Evolutionary conservation across 1,284 basidiomycete genomes (phyloP), one percentile per base, ranked within the genome.

Genomic region (Pholiota adiposa): DNA sequence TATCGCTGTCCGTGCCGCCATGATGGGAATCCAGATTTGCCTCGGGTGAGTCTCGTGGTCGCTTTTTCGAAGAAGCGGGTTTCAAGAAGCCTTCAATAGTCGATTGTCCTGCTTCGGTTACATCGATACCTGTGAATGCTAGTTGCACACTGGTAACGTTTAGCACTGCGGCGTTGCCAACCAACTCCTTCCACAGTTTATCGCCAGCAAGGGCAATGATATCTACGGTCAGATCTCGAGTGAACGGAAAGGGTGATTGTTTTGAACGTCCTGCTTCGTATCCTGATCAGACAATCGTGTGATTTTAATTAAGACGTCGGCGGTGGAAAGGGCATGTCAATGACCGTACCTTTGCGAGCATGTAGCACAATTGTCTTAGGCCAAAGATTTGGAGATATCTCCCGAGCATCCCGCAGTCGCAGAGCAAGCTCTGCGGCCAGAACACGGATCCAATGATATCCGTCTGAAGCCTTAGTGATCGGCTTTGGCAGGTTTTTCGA

Each of bases 351-450:
- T 81, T 88, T 87, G 27, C 91, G 80, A 29, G 86, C 83, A 63
- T 89, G 85, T 19, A 98, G 77, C 8, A 92, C 93, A 38, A 99
- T 78, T 0, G 92, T 93, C 74, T 94, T 98, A 0, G 97, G 97
- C 96, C 96, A 98, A 18, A 98, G 72, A 33, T 89, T 88, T 0
- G 90, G 87, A 19, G 83, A 82, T 0, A 80, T 77, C 61, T 90
- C 83, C 16, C 97, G 81, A 0, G 93, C 92, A 64, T 98, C 94
- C 50, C 86, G 87, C 21, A 99, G 79, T 48, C 97, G 83, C 14
- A 96, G 80, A 6, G 90, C 86, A 16, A 99, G 81, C 70, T 99
- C 97, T 14, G 94, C 93, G 8, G 95, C 88, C 18, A 98, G 85
- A 8, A 98, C 90, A 4, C 88, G 82, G 33, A 99, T 84, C 97